Percentiles rank a stretch among this genome's conserved stretches.
These are phyloP conservation scores for Saussurea involucrata DNA, from an alignment of 129 eudicot species.

Conservation along the genomic window DNA sequence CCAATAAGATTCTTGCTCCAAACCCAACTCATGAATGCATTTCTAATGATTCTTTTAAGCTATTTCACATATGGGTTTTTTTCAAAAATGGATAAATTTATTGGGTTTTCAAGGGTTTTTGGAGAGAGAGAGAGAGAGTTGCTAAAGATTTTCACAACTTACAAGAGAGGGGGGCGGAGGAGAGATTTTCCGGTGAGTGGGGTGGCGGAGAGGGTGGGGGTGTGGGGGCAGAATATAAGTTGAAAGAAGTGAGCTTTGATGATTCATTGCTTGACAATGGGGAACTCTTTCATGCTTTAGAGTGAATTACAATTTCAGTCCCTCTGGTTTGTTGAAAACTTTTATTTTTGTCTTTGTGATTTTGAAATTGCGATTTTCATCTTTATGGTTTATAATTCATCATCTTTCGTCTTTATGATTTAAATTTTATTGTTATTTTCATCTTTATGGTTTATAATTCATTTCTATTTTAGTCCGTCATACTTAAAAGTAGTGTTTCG, in stretches of 20 bases:
- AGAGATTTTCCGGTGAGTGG: conserved; percentile 18
- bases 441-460: too few relatives aligned
- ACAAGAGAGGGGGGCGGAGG: not conserved
- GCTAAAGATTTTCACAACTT: not conserved
- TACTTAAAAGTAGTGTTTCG: too few relatives aligned
- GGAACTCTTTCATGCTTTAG: not conserved
- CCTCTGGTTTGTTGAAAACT: too few relatives aligned
- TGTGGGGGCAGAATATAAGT: conserved; percentile 23
- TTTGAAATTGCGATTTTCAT: too few relatives aligned
- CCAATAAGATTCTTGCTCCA: not conserved
- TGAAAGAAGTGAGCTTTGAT: conserved; percentile 27
- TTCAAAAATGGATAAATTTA: not conserved
- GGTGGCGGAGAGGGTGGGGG: conserved; percentile 9
- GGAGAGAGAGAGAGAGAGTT: not conserved
- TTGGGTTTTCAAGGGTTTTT: conserved; percentile 15
- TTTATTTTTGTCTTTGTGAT: too few relatives aligned
- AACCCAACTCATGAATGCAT: conserved; percentile 35
- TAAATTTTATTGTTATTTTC: too few relatives aligned
- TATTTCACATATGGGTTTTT: conserved; percentile 7
- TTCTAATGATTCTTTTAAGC: not conserved
- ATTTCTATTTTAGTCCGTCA: too few relatives aligned
- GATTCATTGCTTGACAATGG: conserved; percentile 27
- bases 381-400: too few relatives aligned
- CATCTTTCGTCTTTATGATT: too few relatives aligned
- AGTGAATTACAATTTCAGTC: too few relatives aligned